Conservation (phyloP, 305 asterid species). For the Rubia occidens region DNA sequence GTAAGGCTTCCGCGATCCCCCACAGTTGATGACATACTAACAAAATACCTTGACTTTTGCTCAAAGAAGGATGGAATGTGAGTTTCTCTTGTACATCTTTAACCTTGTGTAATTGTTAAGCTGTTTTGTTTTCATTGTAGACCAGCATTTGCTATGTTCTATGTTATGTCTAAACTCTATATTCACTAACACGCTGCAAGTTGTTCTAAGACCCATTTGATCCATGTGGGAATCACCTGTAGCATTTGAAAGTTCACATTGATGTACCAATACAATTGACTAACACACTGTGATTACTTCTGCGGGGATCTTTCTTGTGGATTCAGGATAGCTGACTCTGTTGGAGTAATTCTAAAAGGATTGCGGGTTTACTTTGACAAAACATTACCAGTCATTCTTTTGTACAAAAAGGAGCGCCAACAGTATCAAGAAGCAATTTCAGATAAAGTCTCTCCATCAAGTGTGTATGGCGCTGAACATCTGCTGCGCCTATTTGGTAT, state of each 20-base stretch:
- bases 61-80: slow-evolving; percentile 78
- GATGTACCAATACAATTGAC: slow-evolving; percentile 1
- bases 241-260: neutral
- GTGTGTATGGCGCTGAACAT: slow-evolving; percentile 94
- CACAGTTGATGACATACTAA: slow-evolving; percentile 66
- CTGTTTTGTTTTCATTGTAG: no score
- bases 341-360: slow-evolving; percentile 77
- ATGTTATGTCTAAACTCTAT: neutral
- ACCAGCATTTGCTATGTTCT: neutral
- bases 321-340: slow-evolving; percentile 58
- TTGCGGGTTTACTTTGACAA: slow-evolving; percentile 76
- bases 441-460: slow-evolving; percentile 61
- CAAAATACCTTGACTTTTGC: slow-evolving; percentile 64
- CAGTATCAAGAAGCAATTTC: slow-evolving; percentile 61
- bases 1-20: slow-evolving; percentile 91
- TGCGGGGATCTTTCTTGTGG: slow-evolving; percentile 22
- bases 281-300: neutral
- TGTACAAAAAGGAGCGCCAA: slow-evolving; percentile 82
- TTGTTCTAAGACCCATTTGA: neutral
- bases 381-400: slow-evolving; percentile 65
- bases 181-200: neutral
- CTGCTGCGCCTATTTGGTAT: slow-evolving; percentile 91
- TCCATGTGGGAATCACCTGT: neutral
- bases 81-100: slow-evolving; percentile 30
- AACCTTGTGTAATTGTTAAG: slow-evolving; percentile 8